Evolutionary conservation across 371 early-diverging fungal genomes (phyloP).

Genomic region (Apophysomyces sp.): DNA sequence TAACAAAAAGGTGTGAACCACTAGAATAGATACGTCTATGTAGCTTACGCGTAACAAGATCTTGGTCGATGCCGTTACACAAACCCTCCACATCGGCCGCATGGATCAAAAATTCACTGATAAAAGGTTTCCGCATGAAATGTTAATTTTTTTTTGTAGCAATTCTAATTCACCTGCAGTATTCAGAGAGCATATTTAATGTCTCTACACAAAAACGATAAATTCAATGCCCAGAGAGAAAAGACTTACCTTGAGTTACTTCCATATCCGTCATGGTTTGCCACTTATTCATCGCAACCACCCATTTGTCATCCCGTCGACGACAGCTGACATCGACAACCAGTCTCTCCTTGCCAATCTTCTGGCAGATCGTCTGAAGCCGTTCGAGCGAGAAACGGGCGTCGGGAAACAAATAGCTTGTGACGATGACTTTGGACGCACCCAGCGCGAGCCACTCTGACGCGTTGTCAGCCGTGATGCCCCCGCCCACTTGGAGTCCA

Average conservation of each 20-base stretch:
- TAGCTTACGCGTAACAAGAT: slow-evolving; percentile 73
- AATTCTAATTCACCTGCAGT: slow-evolving; percentile 66
- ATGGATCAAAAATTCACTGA: slow-evolving; percentile 95
- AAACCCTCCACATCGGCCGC: slow-evolving; percentile 98
- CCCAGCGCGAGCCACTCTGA: slow-evolving; percentile 83
- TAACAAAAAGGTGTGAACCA: slow-evolving; percentile 11
- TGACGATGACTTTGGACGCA: slow-evolving; percentile 93
- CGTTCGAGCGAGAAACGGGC: slow-evolving; percentile 71
- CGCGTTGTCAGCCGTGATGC: slow-evolving; percentile 88
- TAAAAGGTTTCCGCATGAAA: not conserved
- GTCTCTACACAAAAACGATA: slow-evolving; percentile 32
- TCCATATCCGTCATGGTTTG: slow-evolving; percentile 90
- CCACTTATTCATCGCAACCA: slow-evolving; percentile 97
- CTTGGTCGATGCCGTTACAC: slow-evolving; percentile 90
- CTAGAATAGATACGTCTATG: not conserved
- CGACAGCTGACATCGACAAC: slow-evolving; percentile 94
- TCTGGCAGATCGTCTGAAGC: slow-evolving; percentile 55
- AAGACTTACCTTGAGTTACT: slow-evolving; percentile 63
- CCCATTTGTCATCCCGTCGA: slow-evolving; percentile 70
- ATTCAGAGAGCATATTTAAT: slow-evolving; percentile 60
- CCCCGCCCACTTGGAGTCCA: slow-evolving; percentile 94
- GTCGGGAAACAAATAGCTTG: slow-evolving; percentile 89
- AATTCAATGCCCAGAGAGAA: not conserved
- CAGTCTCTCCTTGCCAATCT: slow-evolving; percentile 76
- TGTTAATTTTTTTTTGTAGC: not conserved